A percentile compares a stretch with the other conserved stretches of the same genome.
Evolutionary conservation across 2,329 filamentous ascomycete genomes (phyloP).

Genomic region (Fusarium floridanum): DNA sequence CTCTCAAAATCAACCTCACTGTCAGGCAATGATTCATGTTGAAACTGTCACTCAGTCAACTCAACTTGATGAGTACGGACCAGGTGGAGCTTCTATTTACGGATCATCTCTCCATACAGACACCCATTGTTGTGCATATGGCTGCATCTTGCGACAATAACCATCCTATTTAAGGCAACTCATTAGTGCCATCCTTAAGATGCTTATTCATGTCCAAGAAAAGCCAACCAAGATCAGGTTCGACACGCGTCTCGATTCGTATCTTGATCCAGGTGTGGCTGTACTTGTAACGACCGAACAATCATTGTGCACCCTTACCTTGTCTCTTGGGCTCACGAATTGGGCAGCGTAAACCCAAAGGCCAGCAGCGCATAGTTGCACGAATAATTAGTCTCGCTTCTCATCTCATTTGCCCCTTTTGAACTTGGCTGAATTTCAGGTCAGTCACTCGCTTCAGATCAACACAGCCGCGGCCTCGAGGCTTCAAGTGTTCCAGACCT

Average conservation of each 20-base stretch:
- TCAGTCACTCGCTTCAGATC: conserved; percentile 28
- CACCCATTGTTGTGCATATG: not conserved
- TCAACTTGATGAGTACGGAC: not conserved
- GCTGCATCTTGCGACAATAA: not conserved
- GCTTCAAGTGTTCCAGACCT: conserved; percentile 34
- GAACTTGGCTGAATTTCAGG: conserved; percentile 7
- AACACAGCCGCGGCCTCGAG: conserved; percentile 38
- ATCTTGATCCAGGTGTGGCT: conserved; percentile 30
- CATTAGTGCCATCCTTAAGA: not conserved
- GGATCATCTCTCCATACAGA: not conserved
- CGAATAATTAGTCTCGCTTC: conserved; percentile 23
- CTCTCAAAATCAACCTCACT: not conserved
- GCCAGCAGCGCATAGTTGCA: conserved; percentile 6
- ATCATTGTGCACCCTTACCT: conserved; percentile 18
- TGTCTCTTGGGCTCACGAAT: conserved; percentile 19
- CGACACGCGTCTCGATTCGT: conserved; percentile 30
- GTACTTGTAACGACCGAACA: conserved; percentile 15
- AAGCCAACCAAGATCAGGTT: not conserved
- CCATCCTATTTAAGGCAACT: conserved; percentile 1
- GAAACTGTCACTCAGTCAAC: conserved; percentile 1
- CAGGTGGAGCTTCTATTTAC: conserved; percentile 9
- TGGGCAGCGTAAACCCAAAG: conserved; percentile 29
- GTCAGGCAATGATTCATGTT: not conserved
- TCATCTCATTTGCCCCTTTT: conserved; percentile 44
- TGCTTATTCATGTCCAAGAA: conserved; percentile 9